Conservation (phyloP, 176 grass and related monocot species). For the Miscanthus lutarioriparius region DNA sequence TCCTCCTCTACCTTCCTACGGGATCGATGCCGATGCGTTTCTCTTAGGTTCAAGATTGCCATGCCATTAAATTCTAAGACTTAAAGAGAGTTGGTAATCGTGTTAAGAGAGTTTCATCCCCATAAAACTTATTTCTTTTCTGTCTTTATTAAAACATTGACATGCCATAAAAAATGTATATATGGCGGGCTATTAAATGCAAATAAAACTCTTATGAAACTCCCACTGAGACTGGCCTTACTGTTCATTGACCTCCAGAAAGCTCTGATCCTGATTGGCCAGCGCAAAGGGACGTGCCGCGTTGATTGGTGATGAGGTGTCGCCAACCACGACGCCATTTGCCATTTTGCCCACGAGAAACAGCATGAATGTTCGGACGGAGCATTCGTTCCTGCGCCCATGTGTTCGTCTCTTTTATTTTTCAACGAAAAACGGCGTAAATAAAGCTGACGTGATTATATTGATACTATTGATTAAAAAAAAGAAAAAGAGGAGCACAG, state of each 20-base stretch:
- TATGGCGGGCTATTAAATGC: no score
- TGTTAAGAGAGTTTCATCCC: no score
- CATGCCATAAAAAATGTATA: no score
- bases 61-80: no score
- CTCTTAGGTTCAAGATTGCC: no score
- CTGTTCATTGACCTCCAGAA: slow-evolving; percentile 35
- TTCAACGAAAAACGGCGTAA: background rate
- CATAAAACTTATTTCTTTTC: no score
- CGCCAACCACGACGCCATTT: background rate
- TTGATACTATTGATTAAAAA: background rate
- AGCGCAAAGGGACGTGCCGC: background rate
- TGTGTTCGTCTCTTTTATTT: no score
- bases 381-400: no score
- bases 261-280: slow-evolving; percentile 1
- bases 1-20: background rate
- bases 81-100: no score
- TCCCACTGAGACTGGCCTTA: no score
- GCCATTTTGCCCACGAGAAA: background rate
- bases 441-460: background rate
- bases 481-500: background rate
- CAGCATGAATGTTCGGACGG: background rate
- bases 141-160: no score
- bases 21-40: background rate
- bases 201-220: no score
- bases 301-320: background rate